Base-by-base conservation (phyloP, 2,329 filamentous ascomycete genomes). In the Neofusicoccum cordaticola region DNA sequence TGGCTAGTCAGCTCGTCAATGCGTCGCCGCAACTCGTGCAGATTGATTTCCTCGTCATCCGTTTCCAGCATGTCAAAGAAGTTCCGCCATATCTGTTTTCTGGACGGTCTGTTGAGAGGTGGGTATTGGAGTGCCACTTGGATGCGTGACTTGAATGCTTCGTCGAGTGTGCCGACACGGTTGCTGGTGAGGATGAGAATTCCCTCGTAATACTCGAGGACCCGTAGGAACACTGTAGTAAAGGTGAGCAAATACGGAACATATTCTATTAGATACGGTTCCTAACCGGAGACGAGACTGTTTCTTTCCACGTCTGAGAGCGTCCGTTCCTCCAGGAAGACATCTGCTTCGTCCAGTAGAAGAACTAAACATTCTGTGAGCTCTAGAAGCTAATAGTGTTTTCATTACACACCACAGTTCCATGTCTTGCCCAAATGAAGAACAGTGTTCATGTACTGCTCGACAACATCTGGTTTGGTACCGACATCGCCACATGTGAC, bases 321-420 rank as follows among this genome's bases (percentile, higher is more conserved):
- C 4, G 70, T 73, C 2, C 85, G 83, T 62, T 81, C 74, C 72
- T 86, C 84, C 11, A 88, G 81, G 72, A 85, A 87, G 22, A 87
- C 84, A 63, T 88, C 86, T 3, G 84, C 84, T 72, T 88, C 85
- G 70, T 53, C 50, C 8, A 39, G 4, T 39, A 47, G 44, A 8
- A 47, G 44, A 8, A 47, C 44, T n/a, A 11, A 1, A 15, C 4
- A 8, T 39, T 12, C 2, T 9, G 12, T 39, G 12, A 39, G 35
- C 35, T 39, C 19, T 19, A 19, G 2, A 19, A 19, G 19, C 19
- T 19, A 19, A 19, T 19, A 19, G 19, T 19, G 19, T 19, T 19
- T 19, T 19, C 19, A 19, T 19, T 19, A 19, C 19, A 19, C 2
- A 39, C 35, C 35, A 39, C 44, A 47, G 19, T 47, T 22, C 44